These are phyloP conservation scores for Coemansia sp. DNA, from an alignment of 192 early-diverging fungal species.

Conservation along the genomic window DNA sequence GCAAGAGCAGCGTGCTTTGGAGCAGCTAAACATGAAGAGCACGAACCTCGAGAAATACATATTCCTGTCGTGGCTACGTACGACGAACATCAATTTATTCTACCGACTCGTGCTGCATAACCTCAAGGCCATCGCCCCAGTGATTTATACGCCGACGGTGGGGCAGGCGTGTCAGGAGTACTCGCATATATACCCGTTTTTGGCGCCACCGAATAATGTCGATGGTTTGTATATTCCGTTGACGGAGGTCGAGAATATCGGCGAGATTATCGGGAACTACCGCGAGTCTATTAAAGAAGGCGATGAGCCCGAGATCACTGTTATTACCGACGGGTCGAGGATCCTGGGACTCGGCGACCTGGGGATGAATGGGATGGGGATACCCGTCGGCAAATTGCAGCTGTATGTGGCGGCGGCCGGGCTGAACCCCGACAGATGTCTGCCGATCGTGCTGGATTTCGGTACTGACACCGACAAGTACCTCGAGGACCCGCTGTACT, in stretches of 20 bases:
- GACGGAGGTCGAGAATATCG: slow-evolving; percentile 66
- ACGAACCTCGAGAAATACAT: slow-evolving; percentile 76
- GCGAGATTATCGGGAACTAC: slow-evolving; percentile 73
- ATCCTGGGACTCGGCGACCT: slow-evolving; percentile 93
- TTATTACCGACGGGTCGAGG: slow-evolving; percentile 89
- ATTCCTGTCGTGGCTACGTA: slow-evolving; percentile 75
- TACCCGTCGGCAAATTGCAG: slow-evolving; percentile 89
- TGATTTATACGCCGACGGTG: slow-evolving; percentile 81
- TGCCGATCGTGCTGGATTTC: slow-evolving; percentile 87
- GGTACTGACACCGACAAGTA: slow-evolving; percentile 82
- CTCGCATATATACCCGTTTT: slow-evolving; percentile 80
- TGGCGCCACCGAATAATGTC: slow-evolving; percentile 64
- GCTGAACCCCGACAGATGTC: slow-evolving; percentile 79
- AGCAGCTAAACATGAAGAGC: slow-evolving; percentile 65
- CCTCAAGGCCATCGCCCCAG: slow-evolving; percentile 67
- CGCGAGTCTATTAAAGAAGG: slow-evolving; percentile 61
- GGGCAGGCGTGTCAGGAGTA: slow-evolving; percentile 80
- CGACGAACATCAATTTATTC: slow-evolving; percentile 74
- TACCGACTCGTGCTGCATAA: slow-evolving; percentile 76
- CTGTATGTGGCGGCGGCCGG: slow-evolving; percentile 85
- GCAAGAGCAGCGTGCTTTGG: slow-evolving; percentile 72
- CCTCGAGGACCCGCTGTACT: slow-evolving; percentile 81
- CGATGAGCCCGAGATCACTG: slow-evolving; percentile 76
- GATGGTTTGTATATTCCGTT: slow-evolving; percentile 84
- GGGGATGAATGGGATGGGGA: slow-evolving; percentile 90